A percentile compares a stretch with the other conserved stretches of the same genome.
Evolutionary conservation across 164 flowering plant genomes (phyloP).

Genomic region (Umbellularia californica): DNA sequence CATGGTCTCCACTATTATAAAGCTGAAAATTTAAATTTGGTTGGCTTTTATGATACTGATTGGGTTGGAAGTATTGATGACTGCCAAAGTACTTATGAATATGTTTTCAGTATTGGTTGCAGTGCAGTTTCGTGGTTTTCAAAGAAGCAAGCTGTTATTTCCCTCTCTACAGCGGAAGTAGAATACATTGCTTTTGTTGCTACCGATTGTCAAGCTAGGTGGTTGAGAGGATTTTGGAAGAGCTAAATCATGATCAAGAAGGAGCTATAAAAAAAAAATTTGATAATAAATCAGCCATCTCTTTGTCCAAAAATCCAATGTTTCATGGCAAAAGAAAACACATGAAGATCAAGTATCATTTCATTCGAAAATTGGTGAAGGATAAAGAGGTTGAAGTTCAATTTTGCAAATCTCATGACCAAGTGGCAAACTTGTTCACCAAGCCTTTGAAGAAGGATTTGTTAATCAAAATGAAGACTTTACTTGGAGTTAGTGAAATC

Average conservation of each 20-base stretch:
- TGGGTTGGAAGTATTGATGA: conserved; percentile 8
- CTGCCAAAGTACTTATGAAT: not conserved
- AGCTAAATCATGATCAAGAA: not conserved
- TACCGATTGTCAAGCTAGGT: not conserved
- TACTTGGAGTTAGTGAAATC: too few species aligned
- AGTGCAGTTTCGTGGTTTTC: not conserved
- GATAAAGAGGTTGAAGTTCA: too few species aligned
- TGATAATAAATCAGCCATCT: not conserved
- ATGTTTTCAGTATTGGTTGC: not conserved
- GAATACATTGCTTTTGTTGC: not conserved
- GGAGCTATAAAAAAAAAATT: too few species aligned
- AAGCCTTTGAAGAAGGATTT: too few species aligned
- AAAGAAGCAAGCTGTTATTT: not conserved
- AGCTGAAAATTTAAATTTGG: not conserved
- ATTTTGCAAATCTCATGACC: too few species aligned
- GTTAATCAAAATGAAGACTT: too few species aligned
- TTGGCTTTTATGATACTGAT: conserved; percentile 4
- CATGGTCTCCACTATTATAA: too few species aligned
- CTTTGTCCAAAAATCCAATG: not conserved
- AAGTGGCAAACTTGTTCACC: too few species aligned
- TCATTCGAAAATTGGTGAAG: not conserved
- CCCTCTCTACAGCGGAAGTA: not conserved
- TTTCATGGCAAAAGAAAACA: not conserved
- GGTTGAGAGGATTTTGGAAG: not conserved
- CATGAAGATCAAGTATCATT: not conserved